Base-by-base conservation (phyloP, 1,284 basidiomycete species). In the Sporisorium scitamineum region DNA sequence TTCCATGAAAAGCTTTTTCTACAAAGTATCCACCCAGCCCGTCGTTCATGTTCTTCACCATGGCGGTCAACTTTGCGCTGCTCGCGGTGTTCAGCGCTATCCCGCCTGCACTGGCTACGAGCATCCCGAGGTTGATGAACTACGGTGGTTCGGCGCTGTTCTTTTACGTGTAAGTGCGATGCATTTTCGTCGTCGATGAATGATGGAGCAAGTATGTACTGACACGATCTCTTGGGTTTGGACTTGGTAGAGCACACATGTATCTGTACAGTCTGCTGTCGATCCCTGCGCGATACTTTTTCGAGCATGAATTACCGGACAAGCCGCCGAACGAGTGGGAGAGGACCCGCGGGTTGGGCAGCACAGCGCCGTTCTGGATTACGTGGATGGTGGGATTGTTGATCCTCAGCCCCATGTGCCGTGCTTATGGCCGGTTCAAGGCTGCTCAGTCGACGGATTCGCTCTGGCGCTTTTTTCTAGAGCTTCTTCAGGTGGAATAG, bases 21-120 rank as follows among this genome's bases (percentile, higher is more conserved):
- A 80, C 69, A 52, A 81, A 80, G 64, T 81, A 81, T 31, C 76
- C 76, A 1, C 80, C 80, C 5, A 68, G 63, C 39, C 75, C 78
- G 14, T 55, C 78, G 18, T 81, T 76, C 51, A 70, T 79, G 51
- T 68, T 67, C 13, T 45, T 76, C 0, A 78, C 80, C 5, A 64
- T 78, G 54, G 56, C 78, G 39, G 61, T 45, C 58, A 75, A 76
- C 61, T 78, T 80, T 45, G 52, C 53, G 10, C 63, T 81, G 8
- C 61, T 81, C 2, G 75, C 72, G 4, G 20, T 76, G 47, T 80
- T 81, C 54, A 62, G 62, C 39, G 54, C 57, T n/a, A 53, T 77
- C 8, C 68, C 76, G 0, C 48, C 71, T 1, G 13, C 1, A 5
- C 11, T 54, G 5, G 61, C 67, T 5, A 55, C 20, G 14, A 10